Percentiles rank a stretch among this genome's conserved stretches.
phyloP scores from a whole-genome alignment of 1,284 basidiomycete genomes.

The Pseudozyma flocculosa region DNA sequence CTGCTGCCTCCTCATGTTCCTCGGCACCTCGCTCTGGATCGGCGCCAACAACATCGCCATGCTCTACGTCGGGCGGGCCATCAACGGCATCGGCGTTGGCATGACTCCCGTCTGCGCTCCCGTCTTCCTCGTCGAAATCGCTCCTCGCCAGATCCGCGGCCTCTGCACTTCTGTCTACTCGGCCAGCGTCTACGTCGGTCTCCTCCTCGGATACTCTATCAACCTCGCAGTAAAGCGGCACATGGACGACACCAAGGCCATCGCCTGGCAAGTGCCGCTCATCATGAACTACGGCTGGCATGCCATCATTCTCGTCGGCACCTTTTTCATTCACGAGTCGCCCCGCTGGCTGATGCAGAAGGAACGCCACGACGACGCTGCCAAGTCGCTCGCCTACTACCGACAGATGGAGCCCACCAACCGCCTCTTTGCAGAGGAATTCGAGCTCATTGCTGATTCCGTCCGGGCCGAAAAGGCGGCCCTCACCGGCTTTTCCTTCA shows the following conservation, averaged over 20 bases:
- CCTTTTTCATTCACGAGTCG: conserved; percentile 67
- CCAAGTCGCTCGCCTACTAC: conserved; percentile 64
- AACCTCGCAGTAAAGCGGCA: conserved; percentile 17
- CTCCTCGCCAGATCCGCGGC: conserved; percentile 30
- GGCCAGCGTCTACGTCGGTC: conserved; percentile 21
- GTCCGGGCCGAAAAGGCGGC: conserved; percentile 25
- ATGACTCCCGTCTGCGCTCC: conserved; percentile 25
- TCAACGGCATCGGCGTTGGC: conserved; percentile 25
- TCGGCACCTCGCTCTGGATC: conserved; percentile 24
- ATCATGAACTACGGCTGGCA: conserved; percentile 28
- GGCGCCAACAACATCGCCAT: conserved; percentile 22
- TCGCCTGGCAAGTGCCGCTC: conserved; percentile 23
- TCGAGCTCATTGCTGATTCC: conserved; percentile 28
- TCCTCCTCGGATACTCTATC: conserved; percentile 17
- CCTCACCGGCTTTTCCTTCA: conserved; percentile 17
- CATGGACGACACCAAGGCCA: conserved; percentile 15
- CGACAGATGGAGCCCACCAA: conserved; percentile 25
- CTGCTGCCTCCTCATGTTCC: conserved; percentile 18
- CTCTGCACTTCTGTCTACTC: conserved; percentile 38
- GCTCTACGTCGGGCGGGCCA: conserved; percentile 20
- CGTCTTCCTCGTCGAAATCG: conserved; percentile 29
- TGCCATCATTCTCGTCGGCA: conserved; percentile 59
- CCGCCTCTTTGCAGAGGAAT: conserved; percentile 23
- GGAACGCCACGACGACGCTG: conserved; percentile 64
- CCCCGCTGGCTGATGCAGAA: conserved; percentile 80